phyloP scores from a whole-genome alignment of 1,139 yeast species.

The Candida tetrigidarum region DNA sequence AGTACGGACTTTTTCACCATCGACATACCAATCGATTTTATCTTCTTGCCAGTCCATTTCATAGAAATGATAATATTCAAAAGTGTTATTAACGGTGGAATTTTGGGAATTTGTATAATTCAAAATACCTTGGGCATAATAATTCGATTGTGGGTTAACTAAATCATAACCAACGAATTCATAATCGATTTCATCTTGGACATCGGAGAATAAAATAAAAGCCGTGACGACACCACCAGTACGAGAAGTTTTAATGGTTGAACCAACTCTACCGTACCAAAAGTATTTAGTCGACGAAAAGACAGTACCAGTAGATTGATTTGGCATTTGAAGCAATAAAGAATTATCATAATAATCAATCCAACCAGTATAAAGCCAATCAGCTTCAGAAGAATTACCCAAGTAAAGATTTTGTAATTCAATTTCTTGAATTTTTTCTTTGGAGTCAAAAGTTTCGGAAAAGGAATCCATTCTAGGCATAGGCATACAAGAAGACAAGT shows the following conservation, averaged over 20 bases:
- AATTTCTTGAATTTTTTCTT: constrained; percentile 24
- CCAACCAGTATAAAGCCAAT: constrained; percentile 80
- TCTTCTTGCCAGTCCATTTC: constrained; percentile 87
- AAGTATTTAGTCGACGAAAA: constrained; percentile 77
- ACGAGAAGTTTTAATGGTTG: constrained; percentile 73
- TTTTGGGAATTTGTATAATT: constrained; percentile 65
- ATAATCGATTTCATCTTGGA: constrained; percentile 88
- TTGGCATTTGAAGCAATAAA: constrained; percentile 76
- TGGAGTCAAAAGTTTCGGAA: constrained; percentile 42
- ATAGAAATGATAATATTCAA: constrained; percentile 73
- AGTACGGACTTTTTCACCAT: constrained; percentile 72
- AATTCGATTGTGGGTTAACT: constrained; percentile 72
- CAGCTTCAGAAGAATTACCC: constrained; percentile 70
- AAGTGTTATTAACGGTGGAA: constrained; percentile 55
- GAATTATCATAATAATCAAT: constrained; percentile 58
- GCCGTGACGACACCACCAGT: constrained; percentile 84
- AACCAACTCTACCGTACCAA: constrained; percentile 86
- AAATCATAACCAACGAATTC: constrained; percentile 83
- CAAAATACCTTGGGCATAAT: constrained; percentile 72
- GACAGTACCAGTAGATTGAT: constrained; percentile 77
- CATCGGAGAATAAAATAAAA: constrained; percentile 82
- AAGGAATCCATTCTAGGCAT: constrained; percentile 46
- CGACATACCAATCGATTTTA: constrained; percentile 70
- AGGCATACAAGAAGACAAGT: constrained; percentile 70
- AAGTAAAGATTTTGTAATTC: constrained; percentile 51